Evolutionary conservation across 306 rosid species (phyloP).

Genomic region (Acacia acuminata): DNA sequence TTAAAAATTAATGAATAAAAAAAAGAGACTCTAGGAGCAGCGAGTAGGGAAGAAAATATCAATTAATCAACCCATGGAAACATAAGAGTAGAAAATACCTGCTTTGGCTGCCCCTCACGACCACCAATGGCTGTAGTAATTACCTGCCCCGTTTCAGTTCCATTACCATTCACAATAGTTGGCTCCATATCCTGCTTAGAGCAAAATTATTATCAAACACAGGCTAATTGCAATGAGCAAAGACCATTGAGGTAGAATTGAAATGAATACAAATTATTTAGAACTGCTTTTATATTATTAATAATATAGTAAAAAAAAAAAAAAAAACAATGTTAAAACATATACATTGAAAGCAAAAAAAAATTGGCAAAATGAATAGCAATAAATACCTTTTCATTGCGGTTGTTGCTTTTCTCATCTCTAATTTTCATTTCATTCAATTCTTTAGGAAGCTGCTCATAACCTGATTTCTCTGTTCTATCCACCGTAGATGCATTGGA

Average conservation of each 20-base stretch:
- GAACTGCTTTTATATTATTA: slow-evolving; percentile 19
- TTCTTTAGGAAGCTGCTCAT: slow-evolving; percentile 72
- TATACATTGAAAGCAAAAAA: not conserved
- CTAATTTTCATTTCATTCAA: slow-evolving; percentile 70
- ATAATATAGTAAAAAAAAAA: not conserved
- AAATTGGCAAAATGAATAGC: not conserved
- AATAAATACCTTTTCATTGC: slow-evolving; percentile 63
- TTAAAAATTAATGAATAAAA: not conserved
- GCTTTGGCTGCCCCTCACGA: slow-evolving; percentile 79
- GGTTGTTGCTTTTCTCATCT: slow-evolving; percentile 59
- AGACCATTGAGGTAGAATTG: not conserved
- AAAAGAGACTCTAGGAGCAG: not conserved
- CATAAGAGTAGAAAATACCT: slow-evolving; percentile 49
- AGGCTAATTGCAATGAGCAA: not conserved
- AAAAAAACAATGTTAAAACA: slow-evolving; percentile 13
- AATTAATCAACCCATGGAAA: slow-evolving; percentile 1
- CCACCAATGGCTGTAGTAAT: slow-evolving; percentile 81
- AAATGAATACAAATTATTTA: not conserved
- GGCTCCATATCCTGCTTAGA: slow-evolving; percentile 68
- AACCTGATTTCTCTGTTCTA: slow-evolving; percentile 52
- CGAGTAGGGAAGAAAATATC: not conserved
- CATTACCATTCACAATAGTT: slow-evolving; percentile 63
- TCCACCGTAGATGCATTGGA: slow-evolving; percentile 45
- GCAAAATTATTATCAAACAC: slow-evolving; percentile 18
- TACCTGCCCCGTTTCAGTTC: slow-evolving; percentile 87